Evolutionary conservation across 169 alveolate genomes (phyloP), one percentile per base, ranked within the genome.

Genomic region (Plasmodium malariae): DNA sequence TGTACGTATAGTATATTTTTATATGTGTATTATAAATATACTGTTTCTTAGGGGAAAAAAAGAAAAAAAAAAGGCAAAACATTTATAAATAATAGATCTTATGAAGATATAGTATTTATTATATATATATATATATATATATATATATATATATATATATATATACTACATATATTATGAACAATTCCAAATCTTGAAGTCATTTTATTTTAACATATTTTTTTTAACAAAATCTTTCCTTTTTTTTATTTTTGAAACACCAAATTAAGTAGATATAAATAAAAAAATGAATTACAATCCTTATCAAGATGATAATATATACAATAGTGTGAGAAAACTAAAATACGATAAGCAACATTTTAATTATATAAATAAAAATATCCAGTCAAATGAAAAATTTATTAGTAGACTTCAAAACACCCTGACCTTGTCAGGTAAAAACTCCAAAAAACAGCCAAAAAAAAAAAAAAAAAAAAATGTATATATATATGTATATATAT

Each of bases 401-500:
- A 70, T 70, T 17, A 54, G 83, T 49, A 70, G 83, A 70, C 67
- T 70, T 45, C 62, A 49, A 49, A 70, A 70, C 54, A 70, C 68
- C 36, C 19, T 70, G 83, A 70, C 83, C 19, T 49, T 70, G 54
- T 32, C 37, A 45, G 83, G 83, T 70, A 26, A 70, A 70, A 43
- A 49, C 60, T 68, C 17, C 12, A 68, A 36, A 3, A 28, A 28
- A 12, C 37, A 26, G 45, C 17, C 12, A 68, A 36, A 3, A 28
- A 28, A 12, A 69, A 26, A 69, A 49, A 48, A 32, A 70, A 45
- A 32, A 43, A 26, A 14, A 70, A 17, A 30, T 26, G 36, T 5
- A 26, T 45, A 36, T 45, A 17, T 70, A 36, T 30, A 28, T 48
- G 54, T 45, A 54, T 28, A 32, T 11, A 24, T 36, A 28, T 11